Percentiles rank a stretch among this genome's conserved stretches.
Evolutionary conservation across 306 rosid species (phyloP).

Genomic region (Castanea mollissima): DNA sequence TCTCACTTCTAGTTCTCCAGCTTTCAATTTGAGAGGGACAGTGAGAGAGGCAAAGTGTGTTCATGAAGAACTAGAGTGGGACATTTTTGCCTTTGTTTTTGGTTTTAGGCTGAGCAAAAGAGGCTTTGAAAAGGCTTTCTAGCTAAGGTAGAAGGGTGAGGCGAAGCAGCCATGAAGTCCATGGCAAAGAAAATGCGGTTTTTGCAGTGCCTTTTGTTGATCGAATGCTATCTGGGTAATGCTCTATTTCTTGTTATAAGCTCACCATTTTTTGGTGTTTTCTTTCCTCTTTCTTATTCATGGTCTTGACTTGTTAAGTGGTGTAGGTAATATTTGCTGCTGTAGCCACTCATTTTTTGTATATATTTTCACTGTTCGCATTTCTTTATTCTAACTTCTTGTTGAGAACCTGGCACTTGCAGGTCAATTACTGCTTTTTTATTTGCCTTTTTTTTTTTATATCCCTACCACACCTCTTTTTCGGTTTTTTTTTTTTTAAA

Average conservation of each 20-base stretch:
- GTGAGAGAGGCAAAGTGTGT: neutral
- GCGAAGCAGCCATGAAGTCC: neutral
- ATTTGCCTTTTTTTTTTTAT: neutral
- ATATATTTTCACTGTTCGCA: neutral
- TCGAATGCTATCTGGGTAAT: constrained; percentile 61
- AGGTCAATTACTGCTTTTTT: constrained; percentile 3
- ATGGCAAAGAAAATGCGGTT: constrained; percentile 47
- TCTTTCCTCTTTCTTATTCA: neutral
- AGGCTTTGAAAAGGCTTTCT: neutral
- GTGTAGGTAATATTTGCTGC: neutral
- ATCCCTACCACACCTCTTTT: neutral
- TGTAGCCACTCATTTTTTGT: neutral
- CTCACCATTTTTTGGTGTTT: neutral
- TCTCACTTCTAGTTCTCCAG: neutral
- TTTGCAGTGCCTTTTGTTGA: constrained; percentile 39
- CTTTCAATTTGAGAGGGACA: neutral
- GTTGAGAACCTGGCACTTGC: constrained; percentile 4
- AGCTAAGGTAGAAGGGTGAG: neutral
- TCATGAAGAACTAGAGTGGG: neutral
- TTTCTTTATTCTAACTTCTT: constrained; percentile 12
- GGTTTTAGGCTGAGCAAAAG: neutral
- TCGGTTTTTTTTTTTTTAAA: neutral
- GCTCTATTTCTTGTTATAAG: constrained; percentile 18
- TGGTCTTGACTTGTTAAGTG: constrained; percentile 1
- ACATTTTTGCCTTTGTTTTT: neutral